Evolutionary conservation across 805 yeast genomes (phyloP).

Genomic region (Metschnikowia colocasiae): DNA sequence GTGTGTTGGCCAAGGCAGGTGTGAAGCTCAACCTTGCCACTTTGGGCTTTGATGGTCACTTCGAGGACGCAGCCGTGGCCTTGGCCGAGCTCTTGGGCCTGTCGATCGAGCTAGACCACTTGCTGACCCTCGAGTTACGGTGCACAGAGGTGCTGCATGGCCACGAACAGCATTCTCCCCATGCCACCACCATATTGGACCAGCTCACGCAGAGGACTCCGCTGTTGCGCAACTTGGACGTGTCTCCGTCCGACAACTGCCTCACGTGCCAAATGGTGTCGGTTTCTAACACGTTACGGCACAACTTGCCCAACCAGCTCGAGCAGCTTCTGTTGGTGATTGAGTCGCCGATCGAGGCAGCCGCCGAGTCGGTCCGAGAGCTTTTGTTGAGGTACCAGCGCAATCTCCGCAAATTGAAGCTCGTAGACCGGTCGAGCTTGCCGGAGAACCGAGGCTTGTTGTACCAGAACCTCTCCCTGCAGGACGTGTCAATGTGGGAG

Average conservation of each 20-base stretch:
- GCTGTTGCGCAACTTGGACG: constrained; percentile 8
- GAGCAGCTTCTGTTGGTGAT: constrained; percentile 6
- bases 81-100: constrained; percentile 10
- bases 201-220: constrained; percentile 7
- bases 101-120: constrained; percentile 14
- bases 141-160: constrained; percentile 24
- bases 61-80: constrained; percentile 15
- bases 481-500: constrained; percentile 8
- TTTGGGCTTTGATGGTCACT: constrained; percentile 24
- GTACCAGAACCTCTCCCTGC: constrained; percentile 4
- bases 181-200: constrained; percentile 8
- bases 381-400: constrained; percentile 7
- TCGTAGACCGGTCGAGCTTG: constrained; percentile 8
- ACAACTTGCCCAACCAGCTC: constrained; percentile 9
- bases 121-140: constrained; percentile 16
- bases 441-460: background rate
- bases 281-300: background rate
- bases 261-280: constrained; percentile 12
- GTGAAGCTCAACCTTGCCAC: constrained; percentile 8
- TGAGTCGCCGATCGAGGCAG: constrained; percentile 9
- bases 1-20: constrained; percentile 4
- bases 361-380: constrained; percentile 3
- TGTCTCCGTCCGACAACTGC: constrained; percentile 12
- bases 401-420: constrained; percentile 3
- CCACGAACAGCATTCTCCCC: constrained; percentile 14